Base-by-base conservation (phyloP, 768 basidiomycete genomes). In the Agrocybe praecox region DNA sequence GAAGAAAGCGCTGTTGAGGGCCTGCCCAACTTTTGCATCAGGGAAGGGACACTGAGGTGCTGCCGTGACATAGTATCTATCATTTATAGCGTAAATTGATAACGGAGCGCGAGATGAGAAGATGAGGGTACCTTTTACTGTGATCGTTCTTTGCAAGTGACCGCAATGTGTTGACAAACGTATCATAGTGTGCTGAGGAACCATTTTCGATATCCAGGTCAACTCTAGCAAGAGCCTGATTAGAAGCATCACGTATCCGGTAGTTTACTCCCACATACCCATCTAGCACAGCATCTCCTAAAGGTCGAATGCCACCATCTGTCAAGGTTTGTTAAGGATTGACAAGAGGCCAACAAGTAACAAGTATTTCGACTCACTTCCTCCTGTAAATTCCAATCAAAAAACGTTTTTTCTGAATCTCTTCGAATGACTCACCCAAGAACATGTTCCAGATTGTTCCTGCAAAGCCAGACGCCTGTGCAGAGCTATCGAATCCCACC, bases 201-300 rank as follows among this genome's bases (percentile, higher is more conserved):
- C 88, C 88, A 23, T 81, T 79, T 68, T 90, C 89, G 54, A 91
- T 87, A 65, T 90, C 89, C 46, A 91, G 68, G 69, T 91, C 89
- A 56, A 89, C 69, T 19, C 80, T 83, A 40, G n/a, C n/a, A 15
- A 45, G 40, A n/a, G 22, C 17, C 9, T 29, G 24, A 49, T 46
- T 12, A 46, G 34, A 36, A 32, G 18, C 10, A 11, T 33, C 52
- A 14, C 6, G 26, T 19, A 46, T 21, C 33, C 48, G 29, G 51
- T 40, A 23, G 49, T n/a, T 7, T 7, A 45, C 26, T 47, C 43
- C 19, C 49, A 59, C 57, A 51, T 62, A 88, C 87, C 89, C 89
- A 61, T 91, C 89, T 33, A 90, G 74, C 15, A 88, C 79, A 10
- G 87, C 87, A 49, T 70, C 63, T 21, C 89, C 89, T 58, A 91